These are phyloP conservation scores for Colletotrichum chrysophilum DNA, from an alignment of 2,329 filamentous ascomycete genomes.

Conservation along the genomic window DNA sequence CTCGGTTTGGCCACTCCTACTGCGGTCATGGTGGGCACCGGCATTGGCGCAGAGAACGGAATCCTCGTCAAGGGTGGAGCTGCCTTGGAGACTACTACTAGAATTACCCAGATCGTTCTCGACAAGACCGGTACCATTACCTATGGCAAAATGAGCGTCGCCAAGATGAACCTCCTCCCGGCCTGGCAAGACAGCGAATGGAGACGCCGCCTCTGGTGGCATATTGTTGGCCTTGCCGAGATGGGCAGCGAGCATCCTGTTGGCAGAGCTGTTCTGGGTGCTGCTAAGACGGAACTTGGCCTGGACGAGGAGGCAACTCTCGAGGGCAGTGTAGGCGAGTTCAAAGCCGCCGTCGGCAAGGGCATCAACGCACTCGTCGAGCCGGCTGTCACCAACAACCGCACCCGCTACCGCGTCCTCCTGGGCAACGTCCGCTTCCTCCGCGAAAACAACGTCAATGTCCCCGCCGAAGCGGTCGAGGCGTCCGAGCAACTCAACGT, in stretches of 20 bases:
- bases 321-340: slow-evolving; percentile 85
- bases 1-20: slow-evolving; percentile 96
- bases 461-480: slow-evolving; percentile 68
- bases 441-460: slow-evolving; percentile 68
- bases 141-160: slow-evolving; percentile 93
- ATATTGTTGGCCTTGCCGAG: slow-evolving; percentile 92
- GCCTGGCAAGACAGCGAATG: slow-evolving; percentile 73
- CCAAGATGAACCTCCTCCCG: slow-evolving; percentile 69
- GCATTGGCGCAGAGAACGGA: slow-evolving; percentile 91
- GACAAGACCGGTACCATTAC: slow-evolving; percentile 98
- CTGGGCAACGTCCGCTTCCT: slow-evolving; percentile 85
- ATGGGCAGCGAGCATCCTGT: slow-evolving; percentile 96
- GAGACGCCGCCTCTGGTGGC: slow-evolving; percentile 86
- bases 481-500: slow-evolving; percentile 65
- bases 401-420: slow-evolving; percentile 77
- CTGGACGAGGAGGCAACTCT: slow-evolving; percentile 75
- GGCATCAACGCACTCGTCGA: slow-evolving; percentile 85
- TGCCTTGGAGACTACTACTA: slow-evolving; percentile 87
- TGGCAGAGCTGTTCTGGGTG: slow-evolving; percentile 81
- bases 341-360: slow-evolving; percentile 81
- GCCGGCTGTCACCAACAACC: slow-evolving; percentile 71
- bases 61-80: slow-evolving; percentile 98
- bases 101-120: slow-evolving; percentile 86
- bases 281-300: slow-evolving; percentile 78
- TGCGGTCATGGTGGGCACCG: slow-evolving; percentile 99